phyloP scores from a whole-genome alignment of 805 yeast genomes.

The Starmerella ratchasimensis region DNA sequence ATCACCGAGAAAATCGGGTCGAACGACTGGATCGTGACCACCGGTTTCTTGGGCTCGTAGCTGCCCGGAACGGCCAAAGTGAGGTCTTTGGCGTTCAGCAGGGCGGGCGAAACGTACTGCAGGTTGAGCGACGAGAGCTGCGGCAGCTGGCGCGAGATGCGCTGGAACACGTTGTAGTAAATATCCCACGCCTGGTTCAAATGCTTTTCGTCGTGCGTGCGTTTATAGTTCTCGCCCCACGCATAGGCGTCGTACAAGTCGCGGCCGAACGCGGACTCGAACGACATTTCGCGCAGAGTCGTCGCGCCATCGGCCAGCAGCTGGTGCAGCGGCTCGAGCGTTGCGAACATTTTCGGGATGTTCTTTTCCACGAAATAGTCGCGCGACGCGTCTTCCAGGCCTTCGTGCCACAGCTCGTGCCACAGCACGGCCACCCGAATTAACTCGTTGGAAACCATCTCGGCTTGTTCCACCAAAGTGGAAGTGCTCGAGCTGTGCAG shows the following conservation, averaged over 20 bases:
- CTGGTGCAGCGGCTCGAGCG: constrained; percentile 76
- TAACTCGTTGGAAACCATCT: constrained; percentile 81
- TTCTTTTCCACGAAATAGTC: constrained; percentile 88
- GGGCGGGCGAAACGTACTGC: constrained; percentile 85
- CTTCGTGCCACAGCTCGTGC: constrained; percentile 98
- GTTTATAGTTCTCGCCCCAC: constrained; percentile 76
- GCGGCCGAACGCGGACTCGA: constrained; percentile 84
- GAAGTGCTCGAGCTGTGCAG: constrained; percentile 51
- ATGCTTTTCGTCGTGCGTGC: constrained; percentile 75
- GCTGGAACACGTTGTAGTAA: constrained; percentile 82
- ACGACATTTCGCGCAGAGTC: constrained; percentile 82
- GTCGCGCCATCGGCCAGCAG: constrained; percentile 75
- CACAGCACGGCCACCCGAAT: constrained; percentile 90
- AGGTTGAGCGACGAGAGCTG: constrained; percentile 74
- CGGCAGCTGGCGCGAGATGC: constrained; percentile 78
- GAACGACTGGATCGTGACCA: constrained; percentile 56
- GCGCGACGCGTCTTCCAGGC: constrained; percentile 90
- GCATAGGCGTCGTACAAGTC: constrained; percentile 86
- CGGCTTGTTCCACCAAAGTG: constrained; percentile 76
- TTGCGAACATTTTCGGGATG: constrained; percentile 85
- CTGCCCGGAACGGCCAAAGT: constrained; percentile 92
- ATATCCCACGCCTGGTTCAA: constrained; percentile 97
- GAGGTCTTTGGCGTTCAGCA: constrained; percentile 62
- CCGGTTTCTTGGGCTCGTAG: constrained; percentile 69
- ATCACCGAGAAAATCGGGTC: constrained; percentile 78